A percentile compares a stretch with the other conserved stretches of the same genome.
phyloP scores from a whole-genome alignment of 1,139 yeast species.

The Suhomyces panamericanus region DNA sequence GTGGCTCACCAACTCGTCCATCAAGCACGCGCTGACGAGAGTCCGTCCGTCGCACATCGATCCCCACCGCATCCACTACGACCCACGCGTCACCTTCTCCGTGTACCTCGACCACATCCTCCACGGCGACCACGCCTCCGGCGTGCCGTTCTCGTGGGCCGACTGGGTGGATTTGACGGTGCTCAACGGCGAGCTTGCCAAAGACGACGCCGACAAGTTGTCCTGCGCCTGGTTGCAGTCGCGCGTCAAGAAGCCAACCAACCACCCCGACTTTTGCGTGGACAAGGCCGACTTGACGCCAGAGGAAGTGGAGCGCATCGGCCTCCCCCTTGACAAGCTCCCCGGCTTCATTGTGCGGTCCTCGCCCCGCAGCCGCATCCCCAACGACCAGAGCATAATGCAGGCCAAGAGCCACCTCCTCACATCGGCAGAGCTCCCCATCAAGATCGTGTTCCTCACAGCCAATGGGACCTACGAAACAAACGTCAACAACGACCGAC shows the following conservation, averaged over 20 bases:
- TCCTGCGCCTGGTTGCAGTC: slow-evolving; percentile 28
- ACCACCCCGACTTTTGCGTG: slow-evolving; percentile 22
- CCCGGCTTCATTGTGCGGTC: slow-evolving; percentile 30
- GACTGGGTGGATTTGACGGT: slow-evolving; percentile 32
- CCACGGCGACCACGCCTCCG: slow-evolving; percentile 14
- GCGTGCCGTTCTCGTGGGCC: slow-evolving; percentile 31
- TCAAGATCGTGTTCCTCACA: slow-evolving; percentile 20
- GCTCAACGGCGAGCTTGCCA: slow-evolving; percentile 19
- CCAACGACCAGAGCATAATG: slow-evolving; percentile 29
- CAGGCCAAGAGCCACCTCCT: slow-evolving; percentile 29
- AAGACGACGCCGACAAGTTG: slow-evolving; percentile 13
- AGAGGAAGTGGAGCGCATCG: slow-evolving; percentile 17
- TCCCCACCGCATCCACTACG: slow-evolving; percentile 21
- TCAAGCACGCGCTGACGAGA: background rate
- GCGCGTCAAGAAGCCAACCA: slow-evolving; percentile 27
- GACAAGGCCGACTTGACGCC: slow-evolving; percentile 17
- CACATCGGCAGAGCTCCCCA: slow-evolving; percentile 21
- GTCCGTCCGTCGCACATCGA: slow-evolving; percentile 17
- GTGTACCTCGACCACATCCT: slow-evolving; percentile 23
- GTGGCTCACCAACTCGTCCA: slow-evolving; percentile 13
- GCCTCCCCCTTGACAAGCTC: slow-evolving; percentile 18
- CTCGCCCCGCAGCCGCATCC: slow-evolving; percentile 33
- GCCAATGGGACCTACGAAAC: slow-evolving; percentile 21
- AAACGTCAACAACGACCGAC: slow-evolving; percentile 17
- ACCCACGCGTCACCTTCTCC: slow-evolving; percentile 29